Conservation (phyloP, 805 yeast species). For the Pichia sporocuriosa region DNA sequence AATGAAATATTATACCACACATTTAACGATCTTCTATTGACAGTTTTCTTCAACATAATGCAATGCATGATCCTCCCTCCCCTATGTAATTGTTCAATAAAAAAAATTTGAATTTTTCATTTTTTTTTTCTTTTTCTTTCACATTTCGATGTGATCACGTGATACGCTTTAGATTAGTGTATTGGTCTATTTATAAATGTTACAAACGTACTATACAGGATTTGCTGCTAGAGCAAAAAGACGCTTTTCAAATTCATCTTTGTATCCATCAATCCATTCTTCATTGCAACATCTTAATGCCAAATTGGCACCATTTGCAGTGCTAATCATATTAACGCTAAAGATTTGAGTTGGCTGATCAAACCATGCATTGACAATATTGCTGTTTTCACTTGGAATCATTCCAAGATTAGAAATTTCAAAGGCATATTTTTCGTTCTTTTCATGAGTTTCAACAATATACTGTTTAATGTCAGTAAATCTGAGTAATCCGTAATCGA, state of each 20-base stretch:
- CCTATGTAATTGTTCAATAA: no score
- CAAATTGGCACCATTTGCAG: conserved; percentile 5
- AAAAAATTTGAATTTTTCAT: no score
- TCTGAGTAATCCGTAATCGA: conserved; percentile 8
- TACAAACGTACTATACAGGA: background rate
- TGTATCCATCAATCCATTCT: conserved; percentile 4
- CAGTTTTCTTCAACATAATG: no score
- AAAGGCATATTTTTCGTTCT: conserved; percentile 13
- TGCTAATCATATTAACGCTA: conserved; percentile 9
- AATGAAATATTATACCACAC: conserved; percentile 52
- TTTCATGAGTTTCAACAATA: conserved; percentile 1
- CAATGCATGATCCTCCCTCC: no score
- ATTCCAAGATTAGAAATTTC: conserved; percentile 9
- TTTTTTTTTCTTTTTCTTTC: no score
- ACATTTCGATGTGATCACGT: no score
- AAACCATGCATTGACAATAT: conserved; percentile 7
- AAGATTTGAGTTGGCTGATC: conserved; percentile 13
- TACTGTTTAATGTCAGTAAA: conserved; percentile 7
- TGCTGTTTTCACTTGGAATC: background rate
- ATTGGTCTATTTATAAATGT: no score
- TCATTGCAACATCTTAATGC: conserved; percentile 1
- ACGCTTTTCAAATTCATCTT: background rate
- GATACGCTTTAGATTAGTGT: no score
- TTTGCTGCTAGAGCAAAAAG: background rate
- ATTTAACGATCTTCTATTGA: conserved; percentile 24